Base-by-base conservation (phyloP, 176 grass and related monocot genomes). In the Areca catechu region DNA sequence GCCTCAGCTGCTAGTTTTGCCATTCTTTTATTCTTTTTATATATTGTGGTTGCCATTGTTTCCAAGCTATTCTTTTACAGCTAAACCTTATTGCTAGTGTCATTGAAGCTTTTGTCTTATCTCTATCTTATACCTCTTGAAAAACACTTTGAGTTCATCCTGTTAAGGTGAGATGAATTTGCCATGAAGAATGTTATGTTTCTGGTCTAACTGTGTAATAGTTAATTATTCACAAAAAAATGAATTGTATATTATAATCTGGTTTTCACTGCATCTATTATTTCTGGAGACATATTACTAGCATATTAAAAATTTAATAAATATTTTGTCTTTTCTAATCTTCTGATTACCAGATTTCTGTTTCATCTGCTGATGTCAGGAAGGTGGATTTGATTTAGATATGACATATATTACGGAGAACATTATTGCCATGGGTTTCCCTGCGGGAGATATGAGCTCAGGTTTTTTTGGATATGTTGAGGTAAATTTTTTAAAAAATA, bases 401-500 rank as follows among this genome's bases (percentile, higher is more conserved):
- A 98, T 98, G 93, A 98, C 93, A 74, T 98, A 98, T 77, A 98
- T 98, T 72, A 98, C 93, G 14, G 93, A 98, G 72, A 98, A 98
- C 58, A 89, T 98, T 66, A 98, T 98, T 75, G 93, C 93, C 49
- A 98, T 98, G 93, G 93, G 93, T 67, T 98, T 98, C 56, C 93
- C 93, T 69, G 93, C 93, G 25, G 93, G 93, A 72, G 93, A 98
- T 80, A 73, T 92, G 76, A 98, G 93, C 60, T 98, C 93, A 65
- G 93, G 93, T 9, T 74, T 98, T 92, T 92, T 98, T 58, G 93
- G 93, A 82, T 98, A 98, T 76, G 86, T 98, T 89, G 93, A 98
- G 93, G 93, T 92, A 70, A 25, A 69, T 70, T 4, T 1, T 34
- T 12, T 9, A 71, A 20, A 81, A 59, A 19, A 62, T 66, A 24